Percentiles rank a stretch among this genome's conserved stretches.
Conservation (phyloP, 1,284 basidiomycete genomes). For the Tilletiopsis washingtonensis region DNA sequence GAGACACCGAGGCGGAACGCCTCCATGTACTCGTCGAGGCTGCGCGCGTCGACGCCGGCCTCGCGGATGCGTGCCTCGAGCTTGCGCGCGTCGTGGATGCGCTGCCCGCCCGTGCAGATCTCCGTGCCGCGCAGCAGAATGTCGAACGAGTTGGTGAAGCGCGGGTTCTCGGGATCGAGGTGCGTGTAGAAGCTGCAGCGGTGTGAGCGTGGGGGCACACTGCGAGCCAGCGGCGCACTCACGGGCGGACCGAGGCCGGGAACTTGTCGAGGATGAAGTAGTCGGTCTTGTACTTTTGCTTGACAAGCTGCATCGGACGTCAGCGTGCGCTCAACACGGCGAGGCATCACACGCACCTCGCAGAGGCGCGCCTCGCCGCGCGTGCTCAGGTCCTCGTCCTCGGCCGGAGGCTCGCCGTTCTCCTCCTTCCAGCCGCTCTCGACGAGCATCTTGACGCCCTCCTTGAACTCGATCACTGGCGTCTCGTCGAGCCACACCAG, state of each 20-base stretch:
- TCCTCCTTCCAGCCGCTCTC: conserved; percentile 44
- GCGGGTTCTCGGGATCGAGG: conserved; percentile 53
- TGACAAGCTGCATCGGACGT: too few species aligned
- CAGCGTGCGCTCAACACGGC: too few species aligned
- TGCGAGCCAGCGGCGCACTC: too few species aligned
- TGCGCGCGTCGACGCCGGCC: conserved; percentile 27
- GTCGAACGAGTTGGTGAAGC: conserved; percentile 42
- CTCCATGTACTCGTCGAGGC: conserved; percentile 43
- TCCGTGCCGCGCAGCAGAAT: conserved; percentile 45
- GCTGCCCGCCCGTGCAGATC: conserved; percentile 46
- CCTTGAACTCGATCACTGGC: conserved; percentile 64
- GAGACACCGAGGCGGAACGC: conserved; percentile 44
- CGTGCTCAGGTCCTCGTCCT: conserved; percentile 52
- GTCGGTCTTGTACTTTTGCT: conserved; percentile 88
- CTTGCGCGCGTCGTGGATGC: conserved; percentile 37
- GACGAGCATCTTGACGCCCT: conserved; percentile 67
- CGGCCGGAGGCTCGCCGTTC: conserved; percentile 29
- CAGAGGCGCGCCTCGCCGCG: conserved; percentile 88
- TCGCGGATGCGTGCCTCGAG: conserved; percentile 34
- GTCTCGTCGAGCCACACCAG: conserved; percentile 49
- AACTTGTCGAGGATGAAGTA: conserved; percentile 48
- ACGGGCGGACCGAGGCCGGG: conserved; percentile 69
- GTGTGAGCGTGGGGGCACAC: too few species aligned
- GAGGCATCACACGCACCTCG: too few species aligned
- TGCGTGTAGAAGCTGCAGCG: conserved; percentile 76